phyloP scores from a whole-genome alignment of 345 rosid genomes.

The Boechera retrofracta region DNA sequence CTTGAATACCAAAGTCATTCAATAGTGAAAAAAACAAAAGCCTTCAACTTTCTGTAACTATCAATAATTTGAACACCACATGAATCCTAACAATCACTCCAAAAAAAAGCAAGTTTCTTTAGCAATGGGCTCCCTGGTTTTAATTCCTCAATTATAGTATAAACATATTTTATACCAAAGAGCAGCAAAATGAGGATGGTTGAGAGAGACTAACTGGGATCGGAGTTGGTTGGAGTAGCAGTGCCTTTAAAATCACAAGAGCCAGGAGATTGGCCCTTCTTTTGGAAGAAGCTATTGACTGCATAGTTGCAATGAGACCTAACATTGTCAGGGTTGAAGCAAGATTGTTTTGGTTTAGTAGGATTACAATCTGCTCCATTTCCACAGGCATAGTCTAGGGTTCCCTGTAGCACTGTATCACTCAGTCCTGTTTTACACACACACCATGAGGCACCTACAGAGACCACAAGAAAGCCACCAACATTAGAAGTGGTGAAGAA shows the following conservation, averaged over 20 bases:
- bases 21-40: slow-evolving; percentile 21
- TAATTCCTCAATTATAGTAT: slow-evolving; percentile 7
- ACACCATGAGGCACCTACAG: slow-evolving; percentile 76
- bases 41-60: slow-evolving; percentile 24
- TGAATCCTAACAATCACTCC: slow-evolving; percentile 1
- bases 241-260: slow-evolving; percentile 83
- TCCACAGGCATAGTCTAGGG: slow-evolving; percentile 94
- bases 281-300: slow-evolving; percentile 91
- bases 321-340: slow-evolving; percentile 78
- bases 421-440: slow-evolving; percentile 71
- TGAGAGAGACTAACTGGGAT: slow-evolving; percentile 59
- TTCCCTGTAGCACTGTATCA: slow-evolving; percentile 66
- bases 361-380: slow-evolving; percentile 94
- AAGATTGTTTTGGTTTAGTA: slow-evolving; percentile 57
- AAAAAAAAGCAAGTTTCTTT: slow-evolving; percentile 10
- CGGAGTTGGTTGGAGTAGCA: slow-evolving; percentile 56
- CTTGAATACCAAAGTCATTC: slow-evolving; percentile 18
- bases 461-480: slow-evolving; percentile 10
- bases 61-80: slow-evolving; percentile 26
- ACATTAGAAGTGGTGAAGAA: not conserved
- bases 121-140: too few relatives aligned
- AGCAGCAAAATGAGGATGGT: slow-evolving; percentile 2
- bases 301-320: slow-evolving; percentile 84
- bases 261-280: slow-evolving; percentile 70
- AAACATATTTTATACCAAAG: slow-evolving; percentile 11